These are phyloP conservation scores for Dactylellina cionopaga DNA, from an alignment of 2,329 filamentous ascomycete genomes.

Conservation along the genomic window DNA sequence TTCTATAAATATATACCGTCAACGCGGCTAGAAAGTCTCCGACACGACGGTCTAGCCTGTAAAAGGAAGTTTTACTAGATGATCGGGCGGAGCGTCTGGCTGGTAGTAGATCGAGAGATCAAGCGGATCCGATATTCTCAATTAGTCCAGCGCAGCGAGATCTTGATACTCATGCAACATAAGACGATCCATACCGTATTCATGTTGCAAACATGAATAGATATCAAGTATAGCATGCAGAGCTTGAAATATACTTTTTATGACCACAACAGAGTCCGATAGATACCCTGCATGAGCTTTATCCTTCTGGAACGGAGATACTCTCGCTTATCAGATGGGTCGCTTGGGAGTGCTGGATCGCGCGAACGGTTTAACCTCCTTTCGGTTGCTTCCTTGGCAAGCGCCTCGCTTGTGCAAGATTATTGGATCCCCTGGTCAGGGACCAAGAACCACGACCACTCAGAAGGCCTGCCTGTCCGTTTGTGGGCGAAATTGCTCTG, in stretches of 20 bases:
- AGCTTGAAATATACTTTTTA: too few species aligned
- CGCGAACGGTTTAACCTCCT: slow-evolving; percentile 18
- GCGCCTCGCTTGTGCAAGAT: slow-evolving; percentile 49
- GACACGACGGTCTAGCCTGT: too few species aligned
- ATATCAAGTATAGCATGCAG: too few species aligned
- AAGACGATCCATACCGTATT: too few species aligned
- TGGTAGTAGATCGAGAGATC: background rate
- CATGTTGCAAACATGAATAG: too few species aligned
- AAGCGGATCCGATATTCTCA: background rate
- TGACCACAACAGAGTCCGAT: too few species aligned
- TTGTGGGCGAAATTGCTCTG: slow-evolving; percentile 44
- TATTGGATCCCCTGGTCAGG: slow-evolving; percentile 45
- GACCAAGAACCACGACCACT: slow-evolving; percentile 38
- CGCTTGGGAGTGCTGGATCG: slow-evolving; percentile 26
- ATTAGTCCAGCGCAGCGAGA: background rate
- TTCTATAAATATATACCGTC: too few species aligned
- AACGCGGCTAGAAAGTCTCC: too few species aligned
- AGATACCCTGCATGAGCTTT: background rate
- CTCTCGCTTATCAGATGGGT: slow-evolving; percentile 48
- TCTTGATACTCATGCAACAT: background rate
- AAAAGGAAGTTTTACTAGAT: too few species aligned
- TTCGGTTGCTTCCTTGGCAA: slow-evolving; percentile 34
- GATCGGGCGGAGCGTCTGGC: background rate
- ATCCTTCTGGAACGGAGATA: background rate
- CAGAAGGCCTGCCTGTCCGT: slow-evolving; percentile 29